These are phyloP conservation scores for Fusarium nygamai DNA, from an alignment of 2,329 filamentous ascomycete genomes.

Conservation along the genomic window DNA sequence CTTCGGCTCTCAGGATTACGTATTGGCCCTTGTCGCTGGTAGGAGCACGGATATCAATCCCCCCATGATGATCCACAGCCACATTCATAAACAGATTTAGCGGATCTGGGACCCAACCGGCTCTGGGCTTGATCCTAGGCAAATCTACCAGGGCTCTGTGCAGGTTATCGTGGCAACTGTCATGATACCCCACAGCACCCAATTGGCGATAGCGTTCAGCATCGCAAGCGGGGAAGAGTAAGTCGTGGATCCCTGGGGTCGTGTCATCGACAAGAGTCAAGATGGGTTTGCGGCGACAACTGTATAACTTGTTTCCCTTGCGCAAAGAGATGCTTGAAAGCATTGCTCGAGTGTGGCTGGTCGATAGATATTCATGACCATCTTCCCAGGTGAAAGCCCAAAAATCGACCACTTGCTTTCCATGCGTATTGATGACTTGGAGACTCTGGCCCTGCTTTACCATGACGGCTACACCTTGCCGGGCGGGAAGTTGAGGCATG, in stretches of 20 bases:
- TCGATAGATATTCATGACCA: neutral
- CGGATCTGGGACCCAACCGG: neutral
- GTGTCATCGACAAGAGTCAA: neutral
- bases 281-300: neutral
- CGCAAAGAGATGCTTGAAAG: neutral
- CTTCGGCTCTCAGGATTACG: neutral
- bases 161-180: neutral
- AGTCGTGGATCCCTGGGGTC: neutral
- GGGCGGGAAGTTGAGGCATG: neutral
- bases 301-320: neutral
- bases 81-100: neutral
- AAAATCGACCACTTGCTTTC: neutral
- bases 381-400: neutral
- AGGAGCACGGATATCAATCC: neutral
- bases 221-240: neutral
- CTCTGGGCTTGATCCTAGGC: neutral
- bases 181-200: neutral
- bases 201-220: neutral
- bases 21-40: neutral
- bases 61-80: neutral
- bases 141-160: neutral
- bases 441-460: neutral
- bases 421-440: neutral
- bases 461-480: neutral
- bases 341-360: neutral